Base-by-base conservation (phyloP, 169 alveolate species). In the Theileria luwenshuni region DNA sequence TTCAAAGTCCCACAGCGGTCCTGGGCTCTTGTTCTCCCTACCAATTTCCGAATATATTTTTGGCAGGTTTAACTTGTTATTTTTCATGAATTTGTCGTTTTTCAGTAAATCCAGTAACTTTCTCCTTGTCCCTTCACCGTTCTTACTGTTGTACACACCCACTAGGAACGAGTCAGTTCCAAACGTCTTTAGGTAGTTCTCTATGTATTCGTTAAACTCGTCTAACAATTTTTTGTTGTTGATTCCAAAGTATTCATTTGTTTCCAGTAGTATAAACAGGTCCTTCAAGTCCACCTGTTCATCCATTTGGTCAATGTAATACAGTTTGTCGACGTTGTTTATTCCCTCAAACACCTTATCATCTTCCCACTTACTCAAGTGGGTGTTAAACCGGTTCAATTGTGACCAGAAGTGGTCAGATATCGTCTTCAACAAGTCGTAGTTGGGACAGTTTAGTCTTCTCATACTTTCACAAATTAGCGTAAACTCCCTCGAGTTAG, bases 241-340 rank as follows among this genome's bases (percentile, higher is more conserved):
- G 15, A 68, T 38, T 23, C 83, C 83, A 43, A 79, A 79, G 52
- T 19, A 56, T 3, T 61, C 83, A 45, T 43, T 68, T n/a, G 84
- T 49, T 5, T 45, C 48, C 58, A 79, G 13, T 19, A 79, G 38
- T 17, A 33, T 35, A 28, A 79, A 10, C 38, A 79, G 60, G 56
- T 62, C 73, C 32, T 52, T 68, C 23, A 71, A n/a, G 27, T 43
- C 32, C 19, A 51, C 3, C 17, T 61, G 6, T n/a, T 70, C 83
- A 35, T 27, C 30, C 19, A 10, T 49, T 23, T 71, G 74, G 28
- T 71, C 76, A 59, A 75, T 33, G 42, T 51, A 13, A 41, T 64
- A 45, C 13, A 75, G 47, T 30, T 52, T 61, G 3, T 43, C 60
- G 17, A 3, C 65, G 6, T 56, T n/a, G 21, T 56, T 38, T 35